A percentile compares a stretch with the other conserved stretches of the same genome.
Conservation (phyloP, 2,329 filamentous ascomycete species). For the Calonectria pseudoturangicola region DNA sequence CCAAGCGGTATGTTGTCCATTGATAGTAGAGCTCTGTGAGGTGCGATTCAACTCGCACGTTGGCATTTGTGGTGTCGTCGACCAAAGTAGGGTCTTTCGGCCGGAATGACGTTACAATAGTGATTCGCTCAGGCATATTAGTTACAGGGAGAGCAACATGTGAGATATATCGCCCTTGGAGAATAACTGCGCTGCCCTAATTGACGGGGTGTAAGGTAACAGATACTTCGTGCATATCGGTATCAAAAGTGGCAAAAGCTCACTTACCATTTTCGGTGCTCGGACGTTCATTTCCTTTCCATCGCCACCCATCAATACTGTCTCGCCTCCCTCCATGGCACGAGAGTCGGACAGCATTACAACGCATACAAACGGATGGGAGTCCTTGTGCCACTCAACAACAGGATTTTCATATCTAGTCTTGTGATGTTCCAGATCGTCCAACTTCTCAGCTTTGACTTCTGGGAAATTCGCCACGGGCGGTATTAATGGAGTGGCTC, state of each 20-base stretch:
- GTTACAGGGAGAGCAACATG: conserved; percentile 65
- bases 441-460: neutral
- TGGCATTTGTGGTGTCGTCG: conserved; percentile 63
- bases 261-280: conserved; percentile 50
- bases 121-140: conserved; percentile 66
- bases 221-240: neutral
- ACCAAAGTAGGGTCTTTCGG: conserved; percentile 61
- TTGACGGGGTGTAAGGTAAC: neutral
- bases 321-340: conserved; percentile 66
- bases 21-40: conserved; percentile 56
- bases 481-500: conserved; percentile 54
- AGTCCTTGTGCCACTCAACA: conserved; percentile 69
- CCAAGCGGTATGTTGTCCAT: conserved; percentile 56
- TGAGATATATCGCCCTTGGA: conserved; percentile 67
- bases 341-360: conserved; percentile 69
- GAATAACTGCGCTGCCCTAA: conserved; percentile 63
- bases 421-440: conserved; percentile 42
- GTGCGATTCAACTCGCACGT: conserved; percentile 53
- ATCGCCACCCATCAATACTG: conserved; percentile 52
- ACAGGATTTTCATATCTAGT: conserved; percentile 44
- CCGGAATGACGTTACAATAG: conserved; percentile 67
- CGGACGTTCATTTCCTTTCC: conserved; percentile 52
- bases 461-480: conserved; percentile 47
- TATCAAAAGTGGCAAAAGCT: neutral
- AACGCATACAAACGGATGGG: conserved; percentile 71